Evolutionary conservation across 1,284 basidiomycete species (phyloP).

Genomic region (Tilletia setariae): DNA sequence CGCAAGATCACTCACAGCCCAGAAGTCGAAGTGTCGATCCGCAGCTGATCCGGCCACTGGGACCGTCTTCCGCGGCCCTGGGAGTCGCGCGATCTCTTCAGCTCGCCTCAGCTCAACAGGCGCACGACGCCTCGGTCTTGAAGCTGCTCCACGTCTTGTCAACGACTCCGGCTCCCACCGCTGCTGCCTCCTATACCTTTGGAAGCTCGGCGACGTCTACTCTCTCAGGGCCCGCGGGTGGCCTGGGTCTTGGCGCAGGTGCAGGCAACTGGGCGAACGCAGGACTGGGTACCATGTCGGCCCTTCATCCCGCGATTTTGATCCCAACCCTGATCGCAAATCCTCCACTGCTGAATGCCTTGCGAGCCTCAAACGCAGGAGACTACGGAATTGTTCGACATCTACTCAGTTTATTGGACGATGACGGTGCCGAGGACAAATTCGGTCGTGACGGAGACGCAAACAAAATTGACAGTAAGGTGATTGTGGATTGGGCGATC

Average conservation of each 20-base stretch:
- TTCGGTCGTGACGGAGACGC: not conserved
- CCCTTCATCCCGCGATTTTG: conserved; percentile 18
- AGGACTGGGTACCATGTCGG: not conserved
- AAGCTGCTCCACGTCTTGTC: conserved; percentile 9
- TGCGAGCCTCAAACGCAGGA: conserved; percentile 47
- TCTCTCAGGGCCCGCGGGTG: not conserved
- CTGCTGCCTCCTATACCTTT: conserved; percentile 6
- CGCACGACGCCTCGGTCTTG: conserved; percentile 7
- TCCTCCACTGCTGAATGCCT: conserved; percentile 42
- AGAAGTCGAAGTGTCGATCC: conserved; percentile 7
- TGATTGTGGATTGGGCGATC: conserved; percentile 47
- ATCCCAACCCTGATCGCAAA: conserved; percentile 46
- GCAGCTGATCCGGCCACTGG: not conserved
- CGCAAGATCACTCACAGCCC: not conserved
- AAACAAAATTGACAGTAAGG: conserved; percentile 36
- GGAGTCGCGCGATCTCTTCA: conserved; percentile 9
- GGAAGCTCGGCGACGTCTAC: not conserved
- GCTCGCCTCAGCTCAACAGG: conserved; percentile 7
- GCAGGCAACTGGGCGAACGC: not conserved
- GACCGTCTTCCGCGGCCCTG: not conserved
- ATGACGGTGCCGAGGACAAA: conserved; percentile 24
- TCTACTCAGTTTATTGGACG: conserved; percentile 47
- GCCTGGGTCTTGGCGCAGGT: not conserved
- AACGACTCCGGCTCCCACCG: conserved; percentile 4
- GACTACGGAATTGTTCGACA: conserved; percentile 50